These are phyloP conservation scores for Fusarium denticulatum DNA, from an alignment of 2,329 filamentous ascomycete genomes.

Conservation along the genomic window DNA sequence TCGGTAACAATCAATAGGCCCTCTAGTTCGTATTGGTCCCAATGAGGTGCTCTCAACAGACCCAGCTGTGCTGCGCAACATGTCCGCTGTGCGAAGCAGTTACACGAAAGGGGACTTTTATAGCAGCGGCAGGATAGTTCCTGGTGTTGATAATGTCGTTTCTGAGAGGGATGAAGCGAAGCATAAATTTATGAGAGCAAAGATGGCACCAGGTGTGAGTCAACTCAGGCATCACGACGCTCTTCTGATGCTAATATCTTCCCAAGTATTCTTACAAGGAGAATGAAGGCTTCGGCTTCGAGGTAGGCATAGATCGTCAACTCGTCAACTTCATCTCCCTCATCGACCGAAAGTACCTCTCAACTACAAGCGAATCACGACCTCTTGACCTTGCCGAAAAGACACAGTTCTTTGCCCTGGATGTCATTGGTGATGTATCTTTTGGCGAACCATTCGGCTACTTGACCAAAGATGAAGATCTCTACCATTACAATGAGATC, in stretches of 20 bases:
- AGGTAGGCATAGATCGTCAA: slow-evolving; percentile 53
- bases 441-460: slow-evolving; percentile 64
- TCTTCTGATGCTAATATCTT: neutral
- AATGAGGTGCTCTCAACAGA: slow-evolving; percentile 55
- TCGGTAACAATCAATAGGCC: slow-evolving; percentile 33
- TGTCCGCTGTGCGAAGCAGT: slow-evolving; percentile 50
- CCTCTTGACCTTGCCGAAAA: slow-evolving; percentile 61
- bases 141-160: slow-evolving; percentile 63
- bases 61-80: slow-evolving; percentile 50
- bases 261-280: slow-evolving; percentile 63
- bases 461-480: slow-evolving; percentile 59
- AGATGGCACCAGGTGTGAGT: slow-evolving; percentile 56
- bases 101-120: slow-evolving; percentile 58
- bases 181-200: slow-evolving; percentile 56
- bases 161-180: slow-evolving; percentile 58
- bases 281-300: slow-evolving; percentile 56
- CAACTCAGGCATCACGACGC: neutral
- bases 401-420: slow-evolving; percentile 63
- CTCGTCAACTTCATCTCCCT: slow-evolving; percentile 54
- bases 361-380: slow-evolving; percentile 45
- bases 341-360: slow-evolving; percentile 59
- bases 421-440: slow-evolving; percentile 63
- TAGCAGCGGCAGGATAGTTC: slow-evolving; percentile 60
- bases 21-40: slow-evolving; percentile 55
- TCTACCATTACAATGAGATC: slow-evolving; percentile 57